These are phyloP conservation scores for Aspergillus glaucus DNA, from an alignment of 2,329 filamentous ascomycete species.

Conservation along the genomic window DNA sequence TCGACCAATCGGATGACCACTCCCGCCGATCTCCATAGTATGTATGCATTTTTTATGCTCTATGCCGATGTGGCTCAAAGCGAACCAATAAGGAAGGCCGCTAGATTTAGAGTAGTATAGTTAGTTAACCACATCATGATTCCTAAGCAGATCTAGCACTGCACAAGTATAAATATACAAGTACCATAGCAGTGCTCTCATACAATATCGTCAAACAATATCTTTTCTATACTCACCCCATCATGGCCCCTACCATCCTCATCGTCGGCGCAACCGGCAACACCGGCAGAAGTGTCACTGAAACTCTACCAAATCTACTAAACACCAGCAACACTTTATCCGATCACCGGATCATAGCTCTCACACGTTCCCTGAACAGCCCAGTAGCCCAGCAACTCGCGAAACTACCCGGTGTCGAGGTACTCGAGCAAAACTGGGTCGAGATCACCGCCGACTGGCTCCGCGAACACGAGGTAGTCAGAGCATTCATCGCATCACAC, in stretches of 20 bases:
- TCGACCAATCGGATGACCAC: no score
- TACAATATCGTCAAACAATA: no score
- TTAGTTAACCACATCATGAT: not conserved
- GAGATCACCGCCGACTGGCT: constrained; percentile 38
- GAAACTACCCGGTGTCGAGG: constrained; percentile 27
- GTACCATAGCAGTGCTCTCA: no score
- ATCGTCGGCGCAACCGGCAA: constrained; percentile 37
- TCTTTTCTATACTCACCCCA: no score
- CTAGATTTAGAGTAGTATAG: no score
- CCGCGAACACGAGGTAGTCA: constrained; percentile 27
- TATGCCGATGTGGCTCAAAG: no score
- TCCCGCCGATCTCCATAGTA: no score
- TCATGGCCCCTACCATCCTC: constrained; percentile 31
- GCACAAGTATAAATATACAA: no score
- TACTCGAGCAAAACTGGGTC: constrained; percentile 32
- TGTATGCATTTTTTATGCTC: no score
- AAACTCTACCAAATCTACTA: constrained; percentile 21
- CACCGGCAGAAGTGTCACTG: constrained; percentile 24
- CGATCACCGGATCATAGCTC: constrained; percentile 22
- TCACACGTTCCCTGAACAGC: constrained; percentile 24
- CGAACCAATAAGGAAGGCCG: no score
- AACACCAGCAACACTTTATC: constrained; percentile 9
- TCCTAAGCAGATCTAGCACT: no score
- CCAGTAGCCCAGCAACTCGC: constrained; percentile 21
- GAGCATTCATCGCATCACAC: constrained; percentile 38